These are phyloP conservation scores for Penicillium lagena DNA, from an alignment of 495 filamentous ascomycete species.

Conservation along the genomic window DNA sequence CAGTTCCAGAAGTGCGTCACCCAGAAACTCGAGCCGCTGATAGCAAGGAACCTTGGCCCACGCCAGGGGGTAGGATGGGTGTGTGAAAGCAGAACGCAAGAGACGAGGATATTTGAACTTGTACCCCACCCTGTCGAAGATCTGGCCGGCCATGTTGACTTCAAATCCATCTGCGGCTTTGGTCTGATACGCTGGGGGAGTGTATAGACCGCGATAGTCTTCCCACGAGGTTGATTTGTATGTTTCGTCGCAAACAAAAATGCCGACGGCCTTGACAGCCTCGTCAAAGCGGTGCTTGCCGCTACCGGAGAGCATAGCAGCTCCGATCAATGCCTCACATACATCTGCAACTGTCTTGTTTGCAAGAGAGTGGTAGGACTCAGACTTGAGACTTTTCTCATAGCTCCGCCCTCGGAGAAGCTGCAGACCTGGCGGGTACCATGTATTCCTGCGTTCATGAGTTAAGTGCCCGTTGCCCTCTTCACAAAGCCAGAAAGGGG, in stretches of 20 bases:
- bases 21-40: constrained; percentile 89
- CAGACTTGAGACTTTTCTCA: constrained; percentile 44
- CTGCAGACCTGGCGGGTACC: constrained; percentile 77
- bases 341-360: constrained; percentile 97
- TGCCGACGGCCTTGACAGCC: constrained; percentile 77
- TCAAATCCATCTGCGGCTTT: constrained; percentile 43
- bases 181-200: constrained; percentile 64
- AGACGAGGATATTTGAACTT: constrained; percentile 74
- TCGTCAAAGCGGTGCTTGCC: constrained; percentile 59
- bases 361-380: constrained; percentile 59
- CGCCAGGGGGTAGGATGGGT: constrained; percentile 70
- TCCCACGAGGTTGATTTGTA: constrained; percentile 62
- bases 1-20: constrained; percentile 87
- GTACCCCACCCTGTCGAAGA: constrained; percentile 66
- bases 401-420: constrained; percentile 55
- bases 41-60: constrained; percentile 81
- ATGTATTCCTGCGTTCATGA: constrained; percentile 32
- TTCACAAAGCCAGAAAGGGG: not conserved
- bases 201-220: constrained; percentile 69
- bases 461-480: constrained; percentile 1
- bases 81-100: constrained; percentile 78
- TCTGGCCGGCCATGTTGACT: constrained; percentile 56
- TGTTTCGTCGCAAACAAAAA: constrained; percentile 58
- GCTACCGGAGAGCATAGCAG: constrained; percentile 64
- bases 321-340: constrained; percentile 91